Conservation (phyloP, 2,329 filamentous ascomycete species). For the Verticillium albo-atrum region DNA sequence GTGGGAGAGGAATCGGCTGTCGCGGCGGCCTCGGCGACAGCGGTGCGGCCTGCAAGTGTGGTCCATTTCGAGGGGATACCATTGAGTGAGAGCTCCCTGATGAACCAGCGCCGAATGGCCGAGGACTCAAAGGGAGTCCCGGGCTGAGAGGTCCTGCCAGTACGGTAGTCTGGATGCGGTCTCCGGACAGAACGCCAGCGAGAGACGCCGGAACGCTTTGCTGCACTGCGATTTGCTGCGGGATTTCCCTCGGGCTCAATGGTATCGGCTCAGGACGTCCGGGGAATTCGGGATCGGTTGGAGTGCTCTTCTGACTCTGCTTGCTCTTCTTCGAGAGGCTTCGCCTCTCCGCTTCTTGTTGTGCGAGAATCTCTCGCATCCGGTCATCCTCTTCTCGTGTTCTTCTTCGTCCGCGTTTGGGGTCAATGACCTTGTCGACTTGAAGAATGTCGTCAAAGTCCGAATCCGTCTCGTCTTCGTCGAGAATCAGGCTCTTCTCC, state of each 20-base stretch:
- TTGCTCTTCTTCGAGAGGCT: slow-evolving; percentile 72
- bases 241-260: slow-evolving; percentile 29
- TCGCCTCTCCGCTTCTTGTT: slow-evolving; percentile 63
- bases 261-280: slow-evolving; percentile 24
- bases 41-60: slow-evolving; percentile 38
- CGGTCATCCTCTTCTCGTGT: slow-evolving; percentile 85
- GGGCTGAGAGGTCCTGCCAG: slow-evolving; percentile 37
- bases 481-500: slow-evolving; percentile 28
- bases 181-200: slow-evolving; percentile 43
- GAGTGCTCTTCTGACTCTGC: slow-evolving; percentile 37
- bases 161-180: slow-evolving; percentile 8
- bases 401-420: slow-evolving; percentile 69
- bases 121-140: slow-evolving; percentile 56
- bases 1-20: slow-evolving; percentile 68
- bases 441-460: slow-evolving; percentile 79
- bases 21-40: slow-evolving; percentile 70
- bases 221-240: slow-evolving; percentile 27
- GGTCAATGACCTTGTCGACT: slow-evolving; percentile 57
- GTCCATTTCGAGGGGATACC: background rate
- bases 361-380: slow-evolving; percentile 64
- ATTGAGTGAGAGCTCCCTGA: background rate
- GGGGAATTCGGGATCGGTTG: slow-evolving; percentile 30
- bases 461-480: slow-evolving; percentile 68
- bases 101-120: slow-evolving; percentile 36
- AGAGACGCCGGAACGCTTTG: slow-evolving; percentile 44